Percentiles rank a stretch among this genome's conserved stretches.
Evolutionary conservation across 345 rosid species (phyloP).

Genomic region (Moringa oleifera): DNA sequence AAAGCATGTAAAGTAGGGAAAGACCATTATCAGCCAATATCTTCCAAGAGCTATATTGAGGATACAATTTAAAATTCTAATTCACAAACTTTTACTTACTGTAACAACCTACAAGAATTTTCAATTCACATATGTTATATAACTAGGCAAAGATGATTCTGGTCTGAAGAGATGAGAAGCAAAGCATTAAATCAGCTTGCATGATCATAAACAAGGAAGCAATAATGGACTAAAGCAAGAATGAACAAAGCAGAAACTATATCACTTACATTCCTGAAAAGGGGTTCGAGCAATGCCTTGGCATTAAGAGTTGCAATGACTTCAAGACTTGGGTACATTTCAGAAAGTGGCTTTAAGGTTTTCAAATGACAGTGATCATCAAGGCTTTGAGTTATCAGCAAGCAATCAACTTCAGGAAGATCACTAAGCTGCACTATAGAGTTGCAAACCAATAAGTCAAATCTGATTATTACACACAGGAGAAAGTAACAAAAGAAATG

Average conservation of each 20-base stretch:
- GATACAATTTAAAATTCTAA: not conserved
- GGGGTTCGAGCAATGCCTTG: conserved; percentile 76
- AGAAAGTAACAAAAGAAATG: not conserved
- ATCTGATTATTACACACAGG: conserved; percentile 4
- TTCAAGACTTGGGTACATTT: conserved; percentile 47
- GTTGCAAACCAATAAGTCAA: conserved; percentile 10
- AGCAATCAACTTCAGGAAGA: conserved; percentile 68
- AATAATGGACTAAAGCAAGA: not conserved
- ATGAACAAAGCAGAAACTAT: conserved; percentile 6
- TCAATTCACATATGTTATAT: too few species aligned
- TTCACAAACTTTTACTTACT: not conserved
- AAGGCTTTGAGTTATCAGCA: conserved; percentile 91
- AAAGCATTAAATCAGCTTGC: too few species aligned
- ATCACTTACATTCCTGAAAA: conserved; percentile 58
- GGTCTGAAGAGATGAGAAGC: too few species aligned
- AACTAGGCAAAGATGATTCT: too few species aligned
- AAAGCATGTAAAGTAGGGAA: too few species aligned
- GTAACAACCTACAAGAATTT: not conserved
- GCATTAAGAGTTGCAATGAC: conserved; percentile 91
- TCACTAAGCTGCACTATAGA: conserved; percentile 65
- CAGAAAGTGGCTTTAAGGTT: conserved; percentile 66
- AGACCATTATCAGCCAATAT: not conserved
- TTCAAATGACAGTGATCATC: conserved; percentile 94
- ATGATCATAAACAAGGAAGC: not conserved
- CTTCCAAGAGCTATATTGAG: not conserved